These are phyloP conservation scores for Hansfordia pulvinata DNA, from an alignment of 2,329 filamentous ascomycete genomes.

Conservation along the genomic window DNA sequence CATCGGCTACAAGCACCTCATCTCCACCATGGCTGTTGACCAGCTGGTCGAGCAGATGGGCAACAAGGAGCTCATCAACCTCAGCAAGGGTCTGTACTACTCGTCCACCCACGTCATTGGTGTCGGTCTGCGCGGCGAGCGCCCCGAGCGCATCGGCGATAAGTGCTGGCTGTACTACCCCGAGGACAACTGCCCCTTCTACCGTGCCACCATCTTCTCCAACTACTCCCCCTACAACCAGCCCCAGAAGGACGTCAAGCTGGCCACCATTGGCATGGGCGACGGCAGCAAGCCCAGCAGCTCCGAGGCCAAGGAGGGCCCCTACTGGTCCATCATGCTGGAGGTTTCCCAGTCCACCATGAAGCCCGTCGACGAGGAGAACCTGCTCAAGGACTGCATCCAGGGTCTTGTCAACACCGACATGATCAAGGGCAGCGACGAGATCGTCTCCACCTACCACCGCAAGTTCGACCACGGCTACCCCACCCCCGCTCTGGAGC, in stretches of 20 bases:
- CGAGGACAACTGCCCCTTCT: conserved; percentile 97
- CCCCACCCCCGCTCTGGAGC: conserved; percentile 87
- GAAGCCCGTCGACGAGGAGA: conserved; percentile 85
- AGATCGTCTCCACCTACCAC: conserved; percentile 97
- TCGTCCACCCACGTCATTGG: conserved; percentile 95
- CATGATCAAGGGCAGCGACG: conserved; percentile 81
- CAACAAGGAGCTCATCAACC: conserved; percentile 66
- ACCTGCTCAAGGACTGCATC: conserved; percentile 79
- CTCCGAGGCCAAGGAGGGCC: conserved; percentile 65
- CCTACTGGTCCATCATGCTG: conserved; percentile 99
- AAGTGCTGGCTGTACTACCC: conserved; percentile 99
- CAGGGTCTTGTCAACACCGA: conserved; percentile 96
- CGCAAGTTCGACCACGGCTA: conserved; percentile 97
- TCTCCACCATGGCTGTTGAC: conserved; percentile 96
- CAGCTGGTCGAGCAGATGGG: conserved; percentile 75
- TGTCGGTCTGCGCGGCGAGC: conserved; percentile 81
- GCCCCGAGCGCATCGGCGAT: conserved; percentile 92
- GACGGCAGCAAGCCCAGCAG: conserved; percentile 71
- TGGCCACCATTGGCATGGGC: conserved; percentile 74
- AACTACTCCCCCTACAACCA: conserved; percentile 99
- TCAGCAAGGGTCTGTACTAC: conserved; percentile 90
- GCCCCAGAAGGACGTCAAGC: conserved; percentile 67
- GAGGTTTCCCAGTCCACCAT: conserved; percentile 91
- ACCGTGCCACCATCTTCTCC: conserved; percentile 98
- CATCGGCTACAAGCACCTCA: conserved; percentile 79